phyloP scores from a whole-genome alignment of 139 green algal genomes.

The Microglena sp. region DNA sequence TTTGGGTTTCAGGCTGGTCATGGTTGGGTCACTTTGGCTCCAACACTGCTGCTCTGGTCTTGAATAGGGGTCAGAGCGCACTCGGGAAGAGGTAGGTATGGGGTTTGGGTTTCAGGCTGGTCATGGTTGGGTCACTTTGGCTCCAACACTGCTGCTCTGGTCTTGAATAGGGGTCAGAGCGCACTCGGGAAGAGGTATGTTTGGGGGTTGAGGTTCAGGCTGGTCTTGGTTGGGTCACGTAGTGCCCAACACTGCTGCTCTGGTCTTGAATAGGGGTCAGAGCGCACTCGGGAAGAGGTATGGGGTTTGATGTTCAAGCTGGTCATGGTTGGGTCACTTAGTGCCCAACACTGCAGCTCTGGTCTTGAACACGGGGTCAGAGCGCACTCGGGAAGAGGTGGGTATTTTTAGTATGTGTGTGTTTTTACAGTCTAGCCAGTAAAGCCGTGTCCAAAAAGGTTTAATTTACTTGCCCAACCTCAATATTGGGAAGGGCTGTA shows the following conservation, averaged over 20 bases:
- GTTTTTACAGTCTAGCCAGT: no score
- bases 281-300: conserved; percentile 20
- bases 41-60: conserved; percentile 15
- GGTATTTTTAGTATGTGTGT: no score
- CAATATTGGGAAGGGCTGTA: no score
- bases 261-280: conserved; percentile 30
- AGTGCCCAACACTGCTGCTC: conserved; percentile 10
- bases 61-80: conserved; percentile 37
- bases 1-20: conserved; percentile 8
- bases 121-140: background rate
- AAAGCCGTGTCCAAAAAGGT: no score
- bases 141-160: conserved; percentile 14
- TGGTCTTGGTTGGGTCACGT: background rate
- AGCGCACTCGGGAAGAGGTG: conserved; percentile 20
- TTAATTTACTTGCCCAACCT: no score
- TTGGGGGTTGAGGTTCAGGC: no score
- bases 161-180: conserved; percentile 31
- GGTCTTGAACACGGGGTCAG: conserved; percentile 27
- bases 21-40: conserved; percentile 2
- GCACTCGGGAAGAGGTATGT: conserved; percentile 15
- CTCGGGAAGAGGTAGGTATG: background rate
- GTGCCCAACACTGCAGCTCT: conserved; percentile 16
- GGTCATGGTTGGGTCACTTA: background rate
- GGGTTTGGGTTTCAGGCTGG: no score
- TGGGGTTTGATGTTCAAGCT: no score